phyloP scores from a whole-genome alignment of 75 land plant genomes.

The Picea sitchensis region DNA sequence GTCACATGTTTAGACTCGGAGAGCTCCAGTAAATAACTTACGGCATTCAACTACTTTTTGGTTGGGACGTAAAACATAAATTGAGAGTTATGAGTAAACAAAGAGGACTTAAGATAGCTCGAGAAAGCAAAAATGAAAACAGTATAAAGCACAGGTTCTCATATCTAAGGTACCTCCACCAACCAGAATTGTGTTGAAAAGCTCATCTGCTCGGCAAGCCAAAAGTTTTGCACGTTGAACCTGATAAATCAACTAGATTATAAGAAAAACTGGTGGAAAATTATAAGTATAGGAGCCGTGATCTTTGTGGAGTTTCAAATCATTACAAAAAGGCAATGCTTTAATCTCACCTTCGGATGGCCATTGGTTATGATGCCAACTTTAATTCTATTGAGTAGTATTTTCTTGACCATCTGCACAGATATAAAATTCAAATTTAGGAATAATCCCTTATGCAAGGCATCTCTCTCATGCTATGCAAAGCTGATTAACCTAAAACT shows the following conservation, averaged over 20 bases:
- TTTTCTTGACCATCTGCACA: conserved; percentile 29
- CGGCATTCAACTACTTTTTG: too few species aligned
- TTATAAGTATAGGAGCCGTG: background rate
- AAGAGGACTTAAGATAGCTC: background rate
- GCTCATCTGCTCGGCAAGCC: conserved; percentile 37
- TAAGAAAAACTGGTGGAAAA: background rate
- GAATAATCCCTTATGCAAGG: background rate
- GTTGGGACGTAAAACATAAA: background rate
- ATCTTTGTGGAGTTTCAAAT: background rate
- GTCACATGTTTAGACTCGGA: background rate
- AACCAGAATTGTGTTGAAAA: conserved; percentile 39
- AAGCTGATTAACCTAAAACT: background rate
- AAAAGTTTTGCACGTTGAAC: conserved; percentile 40
- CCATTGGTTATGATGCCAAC: conserved; percentile 47
- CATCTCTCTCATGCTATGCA: background rate
- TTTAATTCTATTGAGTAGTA: conserved; percentile 30
- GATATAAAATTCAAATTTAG: background rate
- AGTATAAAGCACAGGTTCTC: background rate
- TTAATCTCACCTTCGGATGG: conserved; percentile 17
- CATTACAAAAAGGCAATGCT: background rate
- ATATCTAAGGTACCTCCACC: conserved; percentile 32
- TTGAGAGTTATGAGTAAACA: background rate
- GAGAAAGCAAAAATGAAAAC: background rate
- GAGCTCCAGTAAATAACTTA: too few species aligned
- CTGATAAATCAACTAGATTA: background rate